Evolutionary conservation across 192 early-diverging fungal species (phyloP).

Genomic region (Coemansia sp.): DNA sequence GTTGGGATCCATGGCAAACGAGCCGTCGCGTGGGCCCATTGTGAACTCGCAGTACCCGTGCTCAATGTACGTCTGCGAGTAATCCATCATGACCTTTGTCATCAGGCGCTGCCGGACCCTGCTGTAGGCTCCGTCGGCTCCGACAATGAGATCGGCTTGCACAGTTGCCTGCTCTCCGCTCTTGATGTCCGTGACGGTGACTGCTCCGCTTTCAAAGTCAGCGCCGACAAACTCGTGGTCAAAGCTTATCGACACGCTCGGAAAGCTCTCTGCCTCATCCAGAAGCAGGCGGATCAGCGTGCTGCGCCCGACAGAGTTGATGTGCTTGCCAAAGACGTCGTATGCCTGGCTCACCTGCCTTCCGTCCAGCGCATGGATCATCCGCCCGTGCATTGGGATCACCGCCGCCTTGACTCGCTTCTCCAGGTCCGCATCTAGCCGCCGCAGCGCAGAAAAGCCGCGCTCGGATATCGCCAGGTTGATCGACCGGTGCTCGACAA

Average conservation of each 20-base stretch:
- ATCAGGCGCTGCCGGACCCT: conserved; percentile 77
- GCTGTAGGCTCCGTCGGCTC: conserved; percentile 89
- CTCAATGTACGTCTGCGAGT: conserved; percentile 85
- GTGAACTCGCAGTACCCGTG: conserved; percentile 90
- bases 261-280: conserved; percentile 64
- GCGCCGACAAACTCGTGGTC: conserved; percentile 64
- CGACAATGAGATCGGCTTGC: conserved; percentile 77
- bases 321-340: conserved; percentile 86
- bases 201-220: conserved; percentile 70
- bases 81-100: conserved; percentile 78
- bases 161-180: conserved; percentile 49
- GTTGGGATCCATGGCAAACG: conserved; percentile 83
- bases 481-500: conserved; percentile 75
- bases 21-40: conserved; percentile 69
- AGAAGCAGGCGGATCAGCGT: conserved; percentile 80
- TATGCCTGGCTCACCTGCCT: conserved; percentile 77
- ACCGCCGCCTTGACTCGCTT: conserved; percentile 63
- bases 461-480: conserved; percentile 90
- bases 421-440: conserved; percentile 67
- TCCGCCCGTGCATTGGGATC: conserved; percentile 90
- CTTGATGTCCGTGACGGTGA: conserved; percentile 22
- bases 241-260: conserved; percentile 77
- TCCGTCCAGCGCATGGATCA: conserved; percentile 82
- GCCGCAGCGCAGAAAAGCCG: conserved; percentile 78
- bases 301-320: conserved; percentile 91